A percentile compares a stretch with the other conserved stretches of the same genome.
Conservation (phyloP, 805 yeast species). For the Priceomyces melissophilus region DNA sequence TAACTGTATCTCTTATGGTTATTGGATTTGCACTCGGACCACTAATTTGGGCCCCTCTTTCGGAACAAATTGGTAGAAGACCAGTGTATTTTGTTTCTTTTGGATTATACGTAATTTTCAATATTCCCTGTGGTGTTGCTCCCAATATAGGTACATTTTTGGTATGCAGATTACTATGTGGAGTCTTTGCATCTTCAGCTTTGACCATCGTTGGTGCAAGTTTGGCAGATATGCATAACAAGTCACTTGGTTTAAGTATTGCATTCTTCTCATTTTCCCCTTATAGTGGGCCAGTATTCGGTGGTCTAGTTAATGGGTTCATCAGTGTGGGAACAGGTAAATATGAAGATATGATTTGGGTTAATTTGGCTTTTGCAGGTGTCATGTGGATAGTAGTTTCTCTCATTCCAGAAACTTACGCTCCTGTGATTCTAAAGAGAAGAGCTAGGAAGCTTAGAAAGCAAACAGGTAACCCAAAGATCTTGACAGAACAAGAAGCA, state of each 20-base stretch:
- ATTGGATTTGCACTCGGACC: constrained; percentile 88
- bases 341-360: constrained; percentile 78
- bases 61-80: constrained; percentile 82
- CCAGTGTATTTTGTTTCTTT: constrained; percentile 79
- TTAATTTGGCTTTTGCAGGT: constrained; percentile 89
- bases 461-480: constrained; percentile 76
- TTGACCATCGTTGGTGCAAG: constrained; percentile 88
- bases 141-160: constrained; percentile 78
- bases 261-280: constrained; percentile 92
- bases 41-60: constrained; percentile 81
- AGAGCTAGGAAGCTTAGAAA: constrained; percentile 67
- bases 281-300: constrained; percentile 88
- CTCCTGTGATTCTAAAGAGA: constrained; percentile 70
- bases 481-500: constrained; percentile 93
- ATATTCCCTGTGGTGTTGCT: constrained; percentile 83
- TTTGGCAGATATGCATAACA: constrained; percentile 81
- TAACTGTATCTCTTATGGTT: constrained; percentile 84
- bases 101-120: constrained; percentile 70
- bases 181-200: constrained; percentile 82
- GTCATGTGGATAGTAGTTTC: constrained; percentile 66
- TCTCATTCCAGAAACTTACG: constrained; percentile 84
- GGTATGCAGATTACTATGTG: constrained; percentile 82
- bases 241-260: constrained; percentile 82
- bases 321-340: constrained; percentile 67
- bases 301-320: constrained; percentile 86